phyloP scores from a whole-genome alignment of 768 basidiomycete genomes.

The Baorangia bicolor region DNA sequence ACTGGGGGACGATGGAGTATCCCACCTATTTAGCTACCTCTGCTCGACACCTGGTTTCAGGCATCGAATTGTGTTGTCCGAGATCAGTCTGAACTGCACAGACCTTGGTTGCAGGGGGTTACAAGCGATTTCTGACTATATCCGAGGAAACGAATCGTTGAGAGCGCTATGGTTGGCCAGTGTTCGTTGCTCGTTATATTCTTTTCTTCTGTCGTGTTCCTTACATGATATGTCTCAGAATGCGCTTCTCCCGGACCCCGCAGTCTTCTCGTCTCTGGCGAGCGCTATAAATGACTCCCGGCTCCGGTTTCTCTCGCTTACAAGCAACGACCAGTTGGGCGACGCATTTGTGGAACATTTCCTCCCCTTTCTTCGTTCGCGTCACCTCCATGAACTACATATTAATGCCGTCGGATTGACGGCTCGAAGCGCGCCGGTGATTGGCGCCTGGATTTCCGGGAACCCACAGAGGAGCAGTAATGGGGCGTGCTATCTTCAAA shows the following conservation, averaged over 20 bases:
- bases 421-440: constrained; percentile 38
- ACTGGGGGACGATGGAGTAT: constrained; percentile 57
- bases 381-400: constrained; percentile 50
- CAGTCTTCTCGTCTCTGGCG: constrained; percentile 40
- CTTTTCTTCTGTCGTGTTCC: neutral
- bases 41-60: constrained; percentile 46
- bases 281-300: constrained; percentile 52
- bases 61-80: constrained; percentile 41
- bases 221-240: constrained; percentile 37
- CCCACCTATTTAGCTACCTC: constrained; percentile 54
- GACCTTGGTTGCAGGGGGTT: constrained; percentile 54
- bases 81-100: constrained; percentile 58
- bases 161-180: constrained; percentile 51
- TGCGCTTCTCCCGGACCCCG: constrained; percentile 37
- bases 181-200: constrained; percentile 38
- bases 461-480: constrained; percentile 3
- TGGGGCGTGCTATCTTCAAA: constrained; percentile 42
- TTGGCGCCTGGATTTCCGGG: constrained; percentile 52
- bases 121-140: constrained; percentile 48
- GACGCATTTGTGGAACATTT: constrained; percentile 51
- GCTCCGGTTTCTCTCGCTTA: constrained; percentile 50
- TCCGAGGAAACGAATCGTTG: constrained; percentile 46
- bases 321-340: constrained; percentile 46
- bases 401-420: constrained; percentile 51
- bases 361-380: constrained; percentile 47